Conservation (phyloP, 345 rosid genomes). For the Eucalyptus polyanthemos region DNA sequence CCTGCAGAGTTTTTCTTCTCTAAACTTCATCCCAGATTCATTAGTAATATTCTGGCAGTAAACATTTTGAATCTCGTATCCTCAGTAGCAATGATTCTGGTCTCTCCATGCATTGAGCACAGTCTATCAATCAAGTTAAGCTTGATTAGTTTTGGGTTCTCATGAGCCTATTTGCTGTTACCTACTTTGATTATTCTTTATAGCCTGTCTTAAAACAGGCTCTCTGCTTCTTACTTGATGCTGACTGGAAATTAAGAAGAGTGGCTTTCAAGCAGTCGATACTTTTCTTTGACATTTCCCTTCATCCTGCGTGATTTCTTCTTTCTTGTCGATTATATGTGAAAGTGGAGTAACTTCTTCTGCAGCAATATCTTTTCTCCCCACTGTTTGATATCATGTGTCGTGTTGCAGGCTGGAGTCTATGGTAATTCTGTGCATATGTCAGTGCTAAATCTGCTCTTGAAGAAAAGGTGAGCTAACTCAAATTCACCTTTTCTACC, state of each 20-base stretch:
- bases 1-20: background rate
- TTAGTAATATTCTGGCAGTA: background rate
- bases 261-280: background rate
- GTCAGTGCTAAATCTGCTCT: conserved; percentile 59
- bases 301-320: background rate
- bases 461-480: conserved; percentile 52
- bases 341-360: background rate
- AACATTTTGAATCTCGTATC: background rate
- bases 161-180: background rate
- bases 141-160: background rate
- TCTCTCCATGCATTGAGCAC: background rate
- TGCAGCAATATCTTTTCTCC: background rate
- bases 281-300: background rate
- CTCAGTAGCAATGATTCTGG: background rate
- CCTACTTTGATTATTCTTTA: background rate
- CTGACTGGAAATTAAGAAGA: background rate
- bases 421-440: conserved; percentile 60
- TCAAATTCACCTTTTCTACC: background rate
- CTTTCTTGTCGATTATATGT: background rate
- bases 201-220: background rate
- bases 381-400: background rate
- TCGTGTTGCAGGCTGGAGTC: conserved; percentile 52
- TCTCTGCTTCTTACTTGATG: background rate
- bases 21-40: background rate
- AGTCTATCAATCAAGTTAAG: background rate